Conservation (phyloP, 371 early-diverging fungal species). For the Enterocytospora artemiae region DNA sequence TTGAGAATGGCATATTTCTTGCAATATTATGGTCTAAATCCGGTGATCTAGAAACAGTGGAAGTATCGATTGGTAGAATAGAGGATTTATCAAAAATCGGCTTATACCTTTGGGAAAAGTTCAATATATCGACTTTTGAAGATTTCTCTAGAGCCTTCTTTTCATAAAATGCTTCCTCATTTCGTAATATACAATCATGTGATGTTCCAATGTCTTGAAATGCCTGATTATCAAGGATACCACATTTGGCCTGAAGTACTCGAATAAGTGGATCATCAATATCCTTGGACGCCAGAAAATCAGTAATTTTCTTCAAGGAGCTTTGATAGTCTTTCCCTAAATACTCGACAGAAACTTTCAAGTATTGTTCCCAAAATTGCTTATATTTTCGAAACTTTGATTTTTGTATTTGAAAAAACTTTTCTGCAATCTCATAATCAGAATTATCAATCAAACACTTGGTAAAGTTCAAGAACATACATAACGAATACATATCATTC, state of each 20-base stretch:
- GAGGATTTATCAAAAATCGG: too few relatives aligned
- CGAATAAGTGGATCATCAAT: too few relatives aligned
- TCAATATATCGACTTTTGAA: too few relatives aligned
- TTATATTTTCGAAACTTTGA: neutral
- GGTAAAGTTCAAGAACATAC: slow-evolving; percentile 15
- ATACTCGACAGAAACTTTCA: slow-evolving; percentile 4
- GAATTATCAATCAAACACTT: neutral
- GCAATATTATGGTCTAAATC: neutral
- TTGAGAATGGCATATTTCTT: too few relatives aligned
- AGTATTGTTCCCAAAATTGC: slow-evolving; percentile 6
- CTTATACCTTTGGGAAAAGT: too few relatives aligned
- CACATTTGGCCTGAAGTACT: too few relatives aligned
- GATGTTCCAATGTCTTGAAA: neutral
- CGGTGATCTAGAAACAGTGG: too few relatives aligned
- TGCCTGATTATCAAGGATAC: too few relatives aligned
- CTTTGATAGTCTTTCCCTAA: slow-evolving; percentile 2
- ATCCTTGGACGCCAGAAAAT: neutral
- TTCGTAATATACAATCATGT: slow-evolving; percentile 7
- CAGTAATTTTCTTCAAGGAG: neutral
- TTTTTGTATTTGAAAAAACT: slow-evolving; percentile 10
- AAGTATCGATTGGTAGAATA: too few relatives aligned
- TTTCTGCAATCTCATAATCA: slow-evolving; percentile 1
- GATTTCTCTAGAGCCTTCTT: too few relatives aligned
- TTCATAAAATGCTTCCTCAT: neutral
- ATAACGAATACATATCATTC: slow-evolving; percentile 8